These are phyloP conservation scores for Tillandsia leiboldiana DNA, from an alignment of 176 grass and related monocot species.

Conservation along the genomic window DNA sequence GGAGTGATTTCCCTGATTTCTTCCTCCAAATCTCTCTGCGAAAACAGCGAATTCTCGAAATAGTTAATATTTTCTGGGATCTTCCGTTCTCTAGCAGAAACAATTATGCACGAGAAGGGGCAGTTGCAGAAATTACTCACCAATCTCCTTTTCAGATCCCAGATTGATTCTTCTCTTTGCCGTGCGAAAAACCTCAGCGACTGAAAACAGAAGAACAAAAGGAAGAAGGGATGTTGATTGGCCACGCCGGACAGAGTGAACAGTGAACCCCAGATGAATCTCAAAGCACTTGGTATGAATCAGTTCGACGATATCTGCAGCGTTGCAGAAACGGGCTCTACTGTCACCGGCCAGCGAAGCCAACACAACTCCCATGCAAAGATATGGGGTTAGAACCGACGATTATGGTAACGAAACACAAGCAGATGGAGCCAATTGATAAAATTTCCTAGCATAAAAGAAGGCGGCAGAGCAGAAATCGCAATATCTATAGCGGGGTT, in stretches of 20 bases:
- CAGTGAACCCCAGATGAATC: not conserved
- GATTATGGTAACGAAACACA: too few relatives aligned
- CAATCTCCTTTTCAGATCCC: constrained; percentile 51
- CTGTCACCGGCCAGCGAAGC: not conserved
- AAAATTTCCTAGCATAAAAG: too few relatives aligned
- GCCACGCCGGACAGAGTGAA: constrained; percentile 1
- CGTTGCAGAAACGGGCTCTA: not conserved
- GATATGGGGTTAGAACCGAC: not conserved
- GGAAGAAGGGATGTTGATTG: constrained; percentile 1
- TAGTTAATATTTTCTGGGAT: not conserved
- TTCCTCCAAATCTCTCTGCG: constrained; percentile 25
- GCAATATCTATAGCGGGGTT: too few relatives aligned
- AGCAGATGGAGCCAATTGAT: too few relatives aligned
- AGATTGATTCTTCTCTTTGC: constrained; percentile 46
- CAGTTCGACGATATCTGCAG: not conserved
- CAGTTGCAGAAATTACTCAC: constrained; percentile 26
- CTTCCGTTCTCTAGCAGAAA: not conserved
- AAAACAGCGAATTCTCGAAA: constrained; percentile 3
- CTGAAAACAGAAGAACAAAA: constrained; percentile 30
- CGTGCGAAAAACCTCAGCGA: constrained; percentile 62
- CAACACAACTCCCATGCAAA: not conserved
- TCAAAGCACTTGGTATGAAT: not conserved
- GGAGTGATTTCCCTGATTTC: constrained; percentile 28
- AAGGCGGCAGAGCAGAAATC: too few relatives aligned
- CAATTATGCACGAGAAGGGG: not conserved